Evolutionary conservation across 352 stramenopile species (phyloP), one percentile per base, ranked within the genome.

Genomic region (Globisporangium yorkense): DNA sequence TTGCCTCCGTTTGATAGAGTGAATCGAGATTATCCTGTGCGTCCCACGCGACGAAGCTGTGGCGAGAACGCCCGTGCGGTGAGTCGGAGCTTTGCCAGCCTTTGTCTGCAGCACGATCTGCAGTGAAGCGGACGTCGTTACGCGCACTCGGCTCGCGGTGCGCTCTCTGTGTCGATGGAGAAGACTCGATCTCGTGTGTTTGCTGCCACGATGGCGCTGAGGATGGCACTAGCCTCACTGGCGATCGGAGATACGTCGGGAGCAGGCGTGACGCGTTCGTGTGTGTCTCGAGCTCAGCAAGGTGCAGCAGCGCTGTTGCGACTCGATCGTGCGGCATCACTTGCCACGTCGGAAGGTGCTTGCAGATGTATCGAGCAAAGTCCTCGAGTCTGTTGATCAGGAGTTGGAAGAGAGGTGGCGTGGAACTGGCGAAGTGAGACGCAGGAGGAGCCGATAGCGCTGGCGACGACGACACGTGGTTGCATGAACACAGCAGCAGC

Each of bases 401-500:
- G 8, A 88, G 63, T 63, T 79, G 67, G 43, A 84, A 77, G 0
- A 88, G 70, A n/a, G 80, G 80, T 4, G 66, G 73, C 2, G 73
- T 70, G 0, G 67, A 66, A 0, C 57, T 56, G 2, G 64, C 56
- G 10, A 58, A 63, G 20, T 35, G 51, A 18, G n/a, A 35, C 24
- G 18, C 5, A 33, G 41, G 68, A 15, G 74, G 59, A 39, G 31
- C 45, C 24, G 56, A 29, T 7, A 41, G 56, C 5, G 59, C 51
- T 6, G 67, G 70, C 0, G 61, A 31, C 3, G 66, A 59, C 16
- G 44, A 50, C 4, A 63, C 61, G 45, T 70, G 65, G 39, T 88
- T 74, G 46, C 80, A 90, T 1, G 76, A 77, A 24, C 77, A 88
- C 3, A 90, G 62, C 63, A 90, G 41, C 40, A 90, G 60, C 65